Percentiles rank a stretch among this genome's conserved stretches.
Conservation (phyloP, 1,284 basidiomycete species). For the Irpex sp. region DNA sequence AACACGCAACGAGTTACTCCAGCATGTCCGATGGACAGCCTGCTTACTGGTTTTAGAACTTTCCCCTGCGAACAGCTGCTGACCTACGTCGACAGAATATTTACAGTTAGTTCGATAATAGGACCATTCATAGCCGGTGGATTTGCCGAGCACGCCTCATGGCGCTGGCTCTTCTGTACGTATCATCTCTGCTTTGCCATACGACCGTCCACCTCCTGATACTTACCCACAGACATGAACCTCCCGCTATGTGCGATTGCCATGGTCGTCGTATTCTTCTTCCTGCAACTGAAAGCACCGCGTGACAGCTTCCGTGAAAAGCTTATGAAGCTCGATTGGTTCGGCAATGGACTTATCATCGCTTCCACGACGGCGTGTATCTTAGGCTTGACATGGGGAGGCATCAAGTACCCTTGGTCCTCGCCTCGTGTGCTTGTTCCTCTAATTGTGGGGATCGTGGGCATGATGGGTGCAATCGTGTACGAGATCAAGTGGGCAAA, state of each 20-base stretch:
- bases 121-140: slow-evolving; percentile 12
- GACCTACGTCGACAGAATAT: slow-evolving; percentile 3
- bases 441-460: slow-evolving; percentile 22
- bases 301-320: slow-evolving; percentile 31
- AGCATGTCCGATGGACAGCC: too few species aligned
- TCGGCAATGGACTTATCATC: slow-evolving; percentile 31
- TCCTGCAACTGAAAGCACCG: slow-evolving; percentile 36
- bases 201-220: neutral
- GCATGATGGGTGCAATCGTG: slow-evolving; percentile 22
- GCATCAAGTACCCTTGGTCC: slow-evolving; percentile 28
- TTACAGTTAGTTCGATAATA: slow-evolving; percentile 5
- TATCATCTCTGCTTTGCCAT: neutral
- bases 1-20: too few species aligned
- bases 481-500: slow-evolving; percentile 25
- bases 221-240: slow-evolving; percentile 10
- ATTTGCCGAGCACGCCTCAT: slow-evolving; percentile 6
- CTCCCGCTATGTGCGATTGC: slow-evolving; percentile 11
- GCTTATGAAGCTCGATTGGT: slow-evolving; percentile 34
- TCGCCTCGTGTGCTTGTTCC: slow-evolving; percentile 28
- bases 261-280: slow-evolving; percentile 30
- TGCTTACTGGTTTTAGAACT: too few species aligned
- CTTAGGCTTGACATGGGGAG: slow-evolving; percentile 31
- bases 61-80: neutral
- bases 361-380: slow-evolving; percentile 22
- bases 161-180: slow-evolving; percentile 16